phyloP scores from a whole-genome alignment of 306 rosid species.

The Argentina anserina region DNA sequence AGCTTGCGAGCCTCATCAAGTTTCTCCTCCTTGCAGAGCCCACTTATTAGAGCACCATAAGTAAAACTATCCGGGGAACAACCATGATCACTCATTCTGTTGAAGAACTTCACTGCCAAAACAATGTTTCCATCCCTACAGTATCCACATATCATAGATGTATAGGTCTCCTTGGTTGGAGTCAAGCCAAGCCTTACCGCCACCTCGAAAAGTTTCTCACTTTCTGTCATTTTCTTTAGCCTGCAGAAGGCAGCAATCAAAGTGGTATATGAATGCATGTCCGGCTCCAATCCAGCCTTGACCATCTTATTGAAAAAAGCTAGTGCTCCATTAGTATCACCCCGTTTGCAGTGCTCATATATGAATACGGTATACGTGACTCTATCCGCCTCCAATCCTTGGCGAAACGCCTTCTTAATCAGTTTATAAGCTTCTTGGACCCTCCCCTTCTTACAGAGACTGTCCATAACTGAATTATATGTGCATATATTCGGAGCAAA shows the following conservation, averaged over 20 bases:
- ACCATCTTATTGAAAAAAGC: conserved; percentile 75
- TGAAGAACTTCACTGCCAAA: conserved; percentile 59
- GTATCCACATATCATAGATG: conserved; percentile 87
- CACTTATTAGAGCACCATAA: conserved; percentile 78
- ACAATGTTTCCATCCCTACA: conserved; percentile 54
- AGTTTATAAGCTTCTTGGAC: conserved; percentile 60
- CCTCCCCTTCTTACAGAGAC: conserved; percentile 75
- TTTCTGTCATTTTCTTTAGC: conserved; percentile 59
- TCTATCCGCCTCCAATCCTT: conserved; percentile 50
- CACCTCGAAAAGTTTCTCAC: conserved; percentile 57
- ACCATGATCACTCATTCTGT: conserved; percentile 62
- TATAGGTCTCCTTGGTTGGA: conserved; percentile 77
- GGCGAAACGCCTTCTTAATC: conserved; percentile 40
- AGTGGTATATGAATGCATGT: conserved; percentile 68
- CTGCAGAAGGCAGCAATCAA: conserved; percentile 70
- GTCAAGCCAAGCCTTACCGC: conserved; percentile 51
- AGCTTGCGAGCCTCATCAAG: conserved; percentile 61
- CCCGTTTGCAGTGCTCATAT: conserved; percentile 65
- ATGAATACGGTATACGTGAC: conserved; percentile 75
- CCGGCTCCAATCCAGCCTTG: conserved; percentile 69
- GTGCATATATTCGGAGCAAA: conserved; percentile 66
- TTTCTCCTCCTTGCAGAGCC: conserved; percentile 72
- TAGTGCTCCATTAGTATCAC: conserved; percentile 50
- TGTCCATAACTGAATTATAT: conserved; percentile 66
- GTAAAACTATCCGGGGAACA: conserved; percentile 63